phyloP scores from a whole-genome alignment of 352 stramenopile genomes.

The Phytophthora multivora region DNA sequence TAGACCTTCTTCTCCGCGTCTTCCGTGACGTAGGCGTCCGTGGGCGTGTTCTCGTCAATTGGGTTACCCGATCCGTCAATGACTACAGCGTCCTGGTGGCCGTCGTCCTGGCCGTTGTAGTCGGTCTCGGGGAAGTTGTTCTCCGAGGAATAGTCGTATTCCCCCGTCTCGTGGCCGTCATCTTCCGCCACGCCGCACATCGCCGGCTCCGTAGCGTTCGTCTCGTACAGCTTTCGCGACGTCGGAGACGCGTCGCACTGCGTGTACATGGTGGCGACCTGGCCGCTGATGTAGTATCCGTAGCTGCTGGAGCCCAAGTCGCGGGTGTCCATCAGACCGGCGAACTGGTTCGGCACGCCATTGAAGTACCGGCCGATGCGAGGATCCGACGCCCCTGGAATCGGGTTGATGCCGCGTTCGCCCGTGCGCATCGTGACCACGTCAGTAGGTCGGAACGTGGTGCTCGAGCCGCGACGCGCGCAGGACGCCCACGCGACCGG shows the following conservation, averaged over 20 bases:
- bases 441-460: constrained; percentile 50
- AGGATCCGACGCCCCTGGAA: constrained; percentile 33
- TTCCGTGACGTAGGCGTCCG: constrained; percentile 31
- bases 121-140: constrained; percentile 33
- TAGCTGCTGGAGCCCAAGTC: constrained; percentile 59
- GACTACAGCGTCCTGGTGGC: constrained; percentile 22
- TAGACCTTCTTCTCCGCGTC: constrained; percentile 39
- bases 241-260: constrained; percentile 39
- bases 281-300: constrained; percentile 53
- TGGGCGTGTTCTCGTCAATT: constrained; percentile 6
- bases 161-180: constrained; percentile 8
- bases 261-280: constrained; percentile 47
- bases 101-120: constrained; percentile 26
- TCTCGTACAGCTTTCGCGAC: constrained; percentile 31
- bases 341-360: constrained; percentile 43
- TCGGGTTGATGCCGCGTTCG: constrained; percentile 38
- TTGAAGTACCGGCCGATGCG: constrained; percentile 44
- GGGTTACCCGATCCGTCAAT: constrained; percentile 16
- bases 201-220: background rate
- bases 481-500: constrained; percentile 57
- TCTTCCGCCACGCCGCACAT: constrained; percentile 22
- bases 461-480: constrained; percentile 37
- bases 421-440: constrained; percentile 51
- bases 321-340: constrained; percentile 50
- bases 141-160: constrained; percentile 21